Percentiles rank a stretch among this genome's conserved stretches.
Evolutionary conservation across 1,139 yeast genomes (phyloP).

Genomic region (Blastobotrys petasosporus): DNA sequence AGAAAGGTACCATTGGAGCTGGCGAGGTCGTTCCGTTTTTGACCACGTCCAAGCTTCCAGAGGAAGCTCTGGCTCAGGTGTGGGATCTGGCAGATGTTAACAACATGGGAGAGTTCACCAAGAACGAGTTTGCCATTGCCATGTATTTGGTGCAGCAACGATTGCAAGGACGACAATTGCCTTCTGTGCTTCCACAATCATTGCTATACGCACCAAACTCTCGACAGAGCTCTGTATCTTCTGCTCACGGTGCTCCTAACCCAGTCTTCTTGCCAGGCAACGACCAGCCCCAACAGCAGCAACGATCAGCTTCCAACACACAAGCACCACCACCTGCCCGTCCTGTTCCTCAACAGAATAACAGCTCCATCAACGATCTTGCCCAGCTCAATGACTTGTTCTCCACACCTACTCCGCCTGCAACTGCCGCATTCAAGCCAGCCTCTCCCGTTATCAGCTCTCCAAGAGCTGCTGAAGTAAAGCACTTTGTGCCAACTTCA

Average conservation of each 20-base stretch:
- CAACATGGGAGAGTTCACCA: conserved; percentile 76
- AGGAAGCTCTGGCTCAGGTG: conserved; percentile 76
- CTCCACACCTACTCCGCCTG: conserved; percentile 33
- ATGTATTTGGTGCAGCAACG: conserved; percentile 86
- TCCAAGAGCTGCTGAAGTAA: conserved; percentile 9
- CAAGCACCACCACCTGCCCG: conserved; percentile 7
- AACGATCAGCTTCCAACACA: not conserved
- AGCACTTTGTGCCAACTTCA: conserved; percentile 53
- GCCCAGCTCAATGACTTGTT: conserved; percentile 38
- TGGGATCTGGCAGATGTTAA: conserved; percentile 95
- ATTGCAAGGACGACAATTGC: conserved; percentile 69
- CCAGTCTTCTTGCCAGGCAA: conserved; percentile 18
- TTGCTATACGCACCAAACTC: conserved; percentile 18
- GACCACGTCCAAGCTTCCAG: conserved; percentile 79
- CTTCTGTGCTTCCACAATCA: conserved; percentile 42
- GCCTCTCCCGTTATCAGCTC: not conserved
- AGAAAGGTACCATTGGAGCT: conserved; percentile 57
- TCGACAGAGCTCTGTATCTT: conserved; percentile 19
- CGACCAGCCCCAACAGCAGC: conserved; percentile 12
- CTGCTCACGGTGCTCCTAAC: conserved; percentile 20
- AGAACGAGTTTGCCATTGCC: conserved; percentile 84
- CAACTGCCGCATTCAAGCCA: not conserved
- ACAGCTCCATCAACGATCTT: conserved; percentile 27
- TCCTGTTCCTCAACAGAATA: conserved; percentile 6
- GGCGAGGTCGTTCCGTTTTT: conserved; percentile 80